Evolutionary conservation across 164 flowering plant species (phyloP).

Genomic region (Nymphaea thermarum): DNA sequence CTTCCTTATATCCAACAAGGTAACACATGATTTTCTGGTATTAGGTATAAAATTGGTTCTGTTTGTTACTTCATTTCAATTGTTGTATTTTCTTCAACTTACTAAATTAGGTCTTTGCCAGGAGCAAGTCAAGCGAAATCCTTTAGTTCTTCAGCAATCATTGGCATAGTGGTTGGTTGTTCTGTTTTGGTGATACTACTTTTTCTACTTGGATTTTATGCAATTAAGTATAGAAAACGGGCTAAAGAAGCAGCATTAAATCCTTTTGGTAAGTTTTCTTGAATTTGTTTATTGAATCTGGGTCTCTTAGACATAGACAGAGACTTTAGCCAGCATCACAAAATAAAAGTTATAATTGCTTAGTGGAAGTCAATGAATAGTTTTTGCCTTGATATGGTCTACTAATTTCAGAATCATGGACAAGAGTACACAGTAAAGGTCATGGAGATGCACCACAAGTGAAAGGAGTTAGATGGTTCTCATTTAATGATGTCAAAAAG

Average conservation of each 20-base stretch:
- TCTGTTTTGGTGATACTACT: not conserved
- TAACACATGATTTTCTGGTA: not conserved
- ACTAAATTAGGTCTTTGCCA: not conserved
- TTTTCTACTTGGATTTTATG: not conserved
- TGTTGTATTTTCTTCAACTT: not conserved
- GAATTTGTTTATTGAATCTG: not conserved
- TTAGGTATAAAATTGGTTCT: too few species aligned
- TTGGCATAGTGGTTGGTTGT: not conserved
- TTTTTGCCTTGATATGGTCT: not conserved
- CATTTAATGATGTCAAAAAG: constrained; percentile 50
- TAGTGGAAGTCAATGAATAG: not conserved
- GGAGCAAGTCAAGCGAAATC: not conserved
- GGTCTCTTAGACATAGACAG: not conserved
- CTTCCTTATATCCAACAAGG: not conserved
- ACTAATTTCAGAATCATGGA: constrained; percentile 34
- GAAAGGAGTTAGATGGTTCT: constrained; percentile 50
- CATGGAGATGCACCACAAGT: constrained; percentile 36
- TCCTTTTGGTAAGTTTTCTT: constrained; percentile 1
- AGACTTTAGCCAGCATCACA: not conserved
- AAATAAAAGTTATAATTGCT: not conserved
- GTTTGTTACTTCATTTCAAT: not conserved
- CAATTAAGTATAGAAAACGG: not conserved
- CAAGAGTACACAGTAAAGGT: constrained; percentile 12
- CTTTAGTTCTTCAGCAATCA: not conserved
- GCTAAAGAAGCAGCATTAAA: not conserved